A percentile compares a stretch with the other conserved stretches of the same genome.
These are phyloP conservation scores for Chalciporus chontae DNA, from an alignment of 768 basidiomycete genomes.

Conservation along the genomic window DNA sequence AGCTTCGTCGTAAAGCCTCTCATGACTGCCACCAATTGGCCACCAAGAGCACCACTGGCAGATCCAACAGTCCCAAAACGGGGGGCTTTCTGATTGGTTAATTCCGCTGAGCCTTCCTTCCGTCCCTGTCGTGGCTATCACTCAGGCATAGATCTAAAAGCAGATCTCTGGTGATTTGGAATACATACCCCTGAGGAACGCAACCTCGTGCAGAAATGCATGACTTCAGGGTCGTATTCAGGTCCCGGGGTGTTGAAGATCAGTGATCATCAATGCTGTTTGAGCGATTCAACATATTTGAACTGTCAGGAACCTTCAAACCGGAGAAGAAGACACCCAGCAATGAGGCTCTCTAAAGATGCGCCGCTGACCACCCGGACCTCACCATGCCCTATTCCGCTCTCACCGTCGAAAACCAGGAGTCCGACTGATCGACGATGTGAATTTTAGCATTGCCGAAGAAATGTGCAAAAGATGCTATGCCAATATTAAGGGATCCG, in stretches of 20 bases:
- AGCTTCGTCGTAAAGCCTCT: background rate
- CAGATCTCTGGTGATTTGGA: constrained; percentile 19
- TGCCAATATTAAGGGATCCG: background rate
- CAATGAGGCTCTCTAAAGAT: background rate
- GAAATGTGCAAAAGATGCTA: background rate
- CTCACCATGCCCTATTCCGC: constrained; percentile 5
- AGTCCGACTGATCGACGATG: constrained; percentile 4
- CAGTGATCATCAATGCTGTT: background rate
- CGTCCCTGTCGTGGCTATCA: constrained; percentile 22
- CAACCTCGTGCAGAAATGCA: constrained; percentile 11
- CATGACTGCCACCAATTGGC: background rate
- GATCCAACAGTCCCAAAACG: constrained; percentile 13
- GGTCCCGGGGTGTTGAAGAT: constrained; percentile 18
- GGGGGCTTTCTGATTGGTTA: constrained; percentile 1
- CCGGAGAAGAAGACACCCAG: background rate
- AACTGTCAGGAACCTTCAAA: background rate
- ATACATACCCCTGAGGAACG: constrained; percentile 20
- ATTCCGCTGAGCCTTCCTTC: constrained; percentile 16
- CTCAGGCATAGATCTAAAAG: constrained; percentile 13
- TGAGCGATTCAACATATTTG: background rate
- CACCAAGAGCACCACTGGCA: background rate
- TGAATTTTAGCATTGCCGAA: background rate
- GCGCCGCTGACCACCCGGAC: constrained; percentile 10
- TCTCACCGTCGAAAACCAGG: constrained; percentile 10
- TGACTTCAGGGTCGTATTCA: constrained; percentile 27